Evolutionary conservation across 805 yeast species (phyloP), one percentile per base, ranked within the genome.

Genomic region (Starmera quercuum): DNA sequence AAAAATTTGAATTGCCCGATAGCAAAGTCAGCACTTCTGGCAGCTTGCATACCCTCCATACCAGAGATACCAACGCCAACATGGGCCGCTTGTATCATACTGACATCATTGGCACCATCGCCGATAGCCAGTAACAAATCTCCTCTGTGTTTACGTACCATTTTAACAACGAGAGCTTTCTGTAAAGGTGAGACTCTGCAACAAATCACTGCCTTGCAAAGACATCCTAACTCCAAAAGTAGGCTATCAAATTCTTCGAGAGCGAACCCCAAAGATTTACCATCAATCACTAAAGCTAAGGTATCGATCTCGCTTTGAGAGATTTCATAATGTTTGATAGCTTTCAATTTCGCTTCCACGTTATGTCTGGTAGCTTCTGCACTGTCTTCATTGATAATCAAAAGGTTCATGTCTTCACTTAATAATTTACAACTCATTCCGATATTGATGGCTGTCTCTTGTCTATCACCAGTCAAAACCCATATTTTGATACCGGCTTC

Each of bases 21-120:
- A 1, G 97, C 87, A 39, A 92, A 77, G 66, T 92, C 99, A 0
- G 99, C 97, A 56, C 95, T 81, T 56, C 99, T 73, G 0, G 98
- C 97, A 9, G 98, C 98, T 60, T 92, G 99, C 86, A 88, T 87
- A 46, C 99, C 99, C 63, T 92, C 99, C 90, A 87, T 82, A 44
- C 99, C 99, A 59, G 95, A 84, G 42, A 92, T 94, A 54, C 99
- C 99, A 17, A 92, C 95, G 42, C 99, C 99, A 34, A 92, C 96
- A 58, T 92, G 97, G 0, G 98, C 98, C 12, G 98, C 97, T 59
- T 92, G 98, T 44, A 92, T 92, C 99, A 92, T 92, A 24, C 95
- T 82, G 26, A 92, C 98, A 63, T 92, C 99, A 53, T 92, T 92
- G 3, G 99, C 99, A 52, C 99, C 99, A 60, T 92, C 99, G 29